Evolutionary conservation across 106 monocot species (phyloP), one percentile per base, ranked within the genome.

Genomic region (Triglochin maritima): DNA sequence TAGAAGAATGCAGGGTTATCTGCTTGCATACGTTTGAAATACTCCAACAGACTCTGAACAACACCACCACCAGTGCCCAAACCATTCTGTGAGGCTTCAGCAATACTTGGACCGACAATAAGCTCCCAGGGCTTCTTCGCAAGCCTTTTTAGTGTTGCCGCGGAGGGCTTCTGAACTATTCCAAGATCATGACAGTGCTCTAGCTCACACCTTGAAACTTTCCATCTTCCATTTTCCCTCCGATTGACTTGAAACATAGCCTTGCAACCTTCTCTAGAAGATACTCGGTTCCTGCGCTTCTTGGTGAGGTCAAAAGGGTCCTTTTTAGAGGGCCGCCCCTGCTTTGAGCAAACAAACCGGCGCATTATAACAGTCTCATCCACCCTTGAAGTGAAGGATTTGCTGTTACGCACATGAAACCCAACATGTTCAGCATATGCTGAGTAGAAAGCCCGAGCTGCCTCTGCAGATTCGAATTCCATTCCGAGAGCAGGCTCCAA

Each of bases 1-100:
- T 99, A 99, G 52, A 89, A 99, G 71, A 99, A 99, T 44, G 81
- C 74, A n/a, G 98, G 98, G 66, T 92, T 92, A 4, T 92, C 88
- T 12, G 79, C 78, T 69, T 99, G 98, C 98, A 92, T 88, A 63
- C 74, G 71, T 57, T 99, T 99, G 74, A 99, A 89, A 64, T 92
- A 89, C 70, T 99, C 98, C 56, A 99, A 59, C 51, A 99, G 69
- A 57, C 86, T 92, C 68, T 89, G 88, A 1, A 89, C 88, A 3
- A 84, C 91, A 46, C 87, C 87, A 4, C 90, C 91, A 29, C 91
- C 87, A 54, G 80, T 75, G 4, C 98, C 88, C 10, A 89, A 59
- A 7, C 88, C 88, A 58, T 71, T 87, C 62, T 85, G 81, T 41
- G 67, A 78, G 45, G 70, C 17, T 2, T 74, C 70, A 9, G 9